Base-by-base conservation (phyloP, 768 basidiomycete species). In the Strobilomyces confusus region DNA sequence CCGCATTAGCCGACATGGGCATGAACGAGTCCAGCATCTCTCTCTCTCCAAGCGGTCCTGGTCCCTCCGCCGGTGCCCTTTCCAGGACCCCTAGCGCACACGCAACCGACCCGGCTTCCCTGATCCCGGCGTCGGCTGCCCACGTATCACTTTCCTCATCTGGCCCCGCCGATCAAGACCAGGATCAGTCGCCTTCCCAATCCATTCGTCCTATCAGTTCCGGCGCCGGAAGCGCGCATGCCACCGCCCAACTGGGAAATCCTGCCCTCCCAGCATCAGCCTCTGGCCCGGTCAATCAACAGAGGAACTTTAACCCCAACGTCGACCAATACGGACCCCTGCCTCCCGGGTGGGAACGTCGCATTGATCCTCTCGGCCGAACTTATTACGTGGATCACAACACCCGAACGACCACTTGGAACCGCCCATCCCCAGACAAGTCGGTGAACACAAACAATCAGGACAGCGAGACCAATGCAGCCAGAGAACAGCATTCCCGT, bases 381-480 rank as follows among this genome's bases (percentile, higher is more conserved):
- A 95, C 92, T 8, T 99, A 99, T 70, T 99, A 98, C 69, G 97
- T 99, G 50, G 97, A 99, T 68, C 97, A 98, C 73, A 98, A 98
- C 69, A 92, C 92, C 9, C 87, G 97, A 51, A 91, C 89, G 13
- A 99, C 97, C 8, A 98, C 97, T 0, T 99, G 97, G 97, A 95
- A 92, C 68, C 77, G 97, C 17, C 95, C 95, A 8, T 90, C 87
- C 22, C 72, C 82, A 13, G 92, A 79, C 63, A 86, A 88, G 42
- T 80, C 82, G 4, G 84, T 80, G 14, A 95, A 95, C 64, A 80
- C 73, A 44, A 80, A 75, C 33, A 74, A 80, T 5, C 88, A 90
- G 67, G 84, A 87, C 61, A 84, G 70, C 49, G 90, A 90, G 67
- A 90, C 88, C 13, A 88, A 87, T 67, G 88, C 87, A 9, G 91